phyloP scores from a whole-genome alignment of 352 stramenopile species.

The Pythium angustatum region DNA sequence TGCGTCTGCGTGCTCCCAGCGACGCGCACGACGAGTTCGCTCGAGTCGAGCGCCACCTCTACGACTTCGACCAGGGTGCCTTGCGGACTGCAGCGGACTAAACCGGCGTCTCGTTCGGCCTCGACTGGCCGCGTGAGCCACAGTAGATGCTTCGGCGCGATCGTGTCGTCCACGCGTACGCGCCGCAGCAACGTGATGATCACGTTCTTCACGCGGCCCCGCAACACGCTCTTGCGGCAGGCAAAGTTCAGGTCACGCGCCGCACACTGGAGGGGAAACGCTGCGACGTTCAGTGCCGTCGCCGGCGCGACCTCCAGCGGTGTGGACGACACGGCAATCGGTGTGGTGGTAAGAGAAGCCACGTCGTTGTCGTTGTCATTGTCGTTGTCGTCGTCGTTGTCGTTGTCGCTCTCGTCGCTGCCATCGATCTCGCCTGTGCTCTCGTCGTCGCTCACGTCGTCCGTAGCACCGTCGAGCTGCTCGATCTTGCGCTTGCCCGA shows the following conservation, averaged over 20 bases:
- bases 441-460: constrained; percentile 5
- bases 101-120: background rate
- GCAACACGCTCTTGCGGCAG: constrained; percentile 13
- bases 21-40: constrained; percentile 9
- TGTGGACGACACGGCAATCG: background rate
- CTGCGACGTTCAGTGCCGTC: constrained; percentile 8
- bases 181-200: constrained; percentile 23
- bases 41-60: background rate
- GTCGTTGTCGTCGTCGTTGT: background rate
- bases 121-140: constrained; percentile 9
- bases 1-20: background rate
- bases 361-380: background rate
- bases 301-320: constrained; percentile 6
- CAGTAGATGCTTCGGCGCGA: constrained; percentile 17
- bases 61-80: constrained; percentile 22
- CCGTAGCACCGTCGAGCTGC: constrained; percentile 22
- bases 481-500: constrained; percentile 23
- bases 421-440: too few relatives aligned
- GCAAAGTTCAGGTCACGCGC: constrained; percentile 23
- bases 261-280: constrained; percentile 24
- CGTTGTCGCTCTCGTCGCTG: background rate
- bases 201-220: constrained; percentile 16
- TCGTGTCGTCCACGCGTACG: constrained; percentile 3
- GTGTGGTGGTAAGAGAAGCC: background rate
- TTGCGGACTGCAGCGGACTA: too few relatives aligned